Evolutionary conservation across 305 asterid species (phyloP).

Genomic region (Solanum hybrid): DNA sequence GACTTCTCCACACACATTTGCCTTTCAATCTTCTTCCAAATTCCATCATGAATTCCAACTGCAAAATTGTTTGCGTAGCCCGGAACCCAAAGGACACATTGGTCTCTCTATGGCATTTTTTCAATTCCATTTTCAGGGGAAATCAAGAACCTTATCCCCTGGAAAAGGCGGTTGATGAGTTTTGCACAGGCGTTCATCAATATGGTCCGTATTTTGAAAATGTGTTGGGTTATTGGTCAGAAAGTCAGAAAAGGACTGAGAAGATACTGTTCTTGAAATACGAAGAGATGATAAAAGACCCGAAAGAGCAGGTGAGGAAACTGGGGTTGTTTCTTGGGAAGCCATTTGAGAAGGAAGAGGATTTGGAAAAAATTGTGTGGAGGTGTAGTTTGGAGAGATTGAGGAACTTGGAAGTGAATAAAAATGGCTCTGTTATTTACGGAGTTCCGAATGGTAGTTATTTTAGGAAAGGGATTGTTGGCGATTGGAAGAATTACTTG

Average conservation of each 20-base stretch:
- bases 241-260: slow-evolving; percentile 17
- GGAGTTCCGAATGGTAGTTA: slow-evolving; percentile 13
- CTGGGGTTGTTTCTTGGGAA: slow-evolving; percentile 17
- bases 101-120: slow-evolving; percentile 22
- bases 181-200: slow-evolving; percentile 16
- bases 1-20: not conserved
- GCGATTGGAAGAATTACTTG: slow-evolving; percentile 20
- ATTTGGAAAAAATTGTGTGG: slow-evolving; percentile 10
- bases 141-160: not conserved
- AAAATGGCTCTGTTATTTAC: slow-evolving; percentile 13
- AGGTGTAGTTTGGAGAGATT: slow-evolving; percentile 26
- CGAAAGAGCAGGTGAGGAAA: slow-evolving; percentile 15
- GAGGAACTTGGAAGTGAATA: slow-evolving; percentile 25
- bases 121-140: not conserved
- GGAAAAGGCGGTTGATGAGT: slow-evolving; percentile 5
- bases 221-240: slow-evolving; percentile 13
- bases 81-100: slow-evolving; percentile 17
- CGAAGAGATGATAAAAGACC: slow-evolving; percentile 17
- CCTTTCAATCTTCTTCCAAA: slow-evolving; percentile 2
- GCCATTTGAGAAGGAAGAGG: slow-evolving; percentile 17
- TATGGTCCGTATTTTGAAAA: slow-evolving; percentile 23
- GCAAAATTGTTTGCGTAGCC: slow-evolving; percentile 14
- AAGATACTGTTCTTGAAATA: slow-evolving; percentile 1
- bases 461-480: slow-evolving; percentile 21
- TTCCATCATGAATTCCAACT: slow-evolving; percentile 2